Evolutionary conservation across 2,329 filamentous ascomycete species (phyloP), one percentile per base, ranked within the genome.

Genomic region (Claviceps purpurea): DNA sequence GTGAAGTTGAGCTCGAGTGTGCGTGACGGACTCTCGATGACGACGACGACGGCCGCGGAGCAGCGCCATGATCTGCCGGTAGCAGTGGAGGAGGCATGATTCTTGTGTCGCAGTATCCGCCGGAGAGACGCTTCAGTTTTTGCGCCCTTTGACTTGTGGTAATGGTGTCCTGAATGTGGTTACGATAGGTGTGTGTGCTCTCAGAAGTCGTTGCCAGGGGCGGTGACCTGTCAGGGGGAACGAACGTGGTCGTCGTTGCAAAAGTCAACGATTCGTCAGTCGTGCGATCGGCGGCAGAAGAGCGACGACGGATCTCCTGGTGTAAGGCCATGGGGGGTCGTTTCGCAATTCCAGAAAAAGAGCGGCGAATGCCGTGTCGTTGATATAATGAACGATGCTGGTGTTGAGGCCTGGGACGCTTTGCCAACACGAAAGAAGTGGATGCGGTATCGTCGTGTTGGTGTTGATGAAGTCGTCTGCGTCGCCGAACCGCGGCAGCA

Each of bases 1-100:
- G 70, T 20, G 76, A 77, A 14, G 75, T 67, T 5, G 78, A 80
- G 16, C 72, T 72, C 14, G 77, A 77, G 38, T 76, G 74, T 50
- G 71, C 68, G 8, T 73, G 73, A 41, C 75, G 73, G 41, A 70
- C 70, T 47, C 69, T 65, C 14, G 65, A 61, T 10, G 62, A 47
- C 41, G 70, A 70, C 14, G 65, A 61, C 10, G 61, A 46, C 16
- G 50, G n/a, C 43, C 69, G 70, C 44, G 69, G 64, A 14, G 65
- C 61, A 11, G 61, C 61, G 53, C 74, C 71, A 53, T 70, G 22
- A 4, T 52, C 70, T 34, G 60, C 58, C 2, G 68, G 64, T 30
- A 65, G 60, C 6, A 70, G 67, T 16, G 71, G 68, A 57, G 64
- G 64, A 52, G 62, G 63, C 62, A 68, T 69, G 42, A 58, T 56